Evolutionary conservation across 164 flowering plant species (phyloP).

Genomic region (Piper longum): DNA sequence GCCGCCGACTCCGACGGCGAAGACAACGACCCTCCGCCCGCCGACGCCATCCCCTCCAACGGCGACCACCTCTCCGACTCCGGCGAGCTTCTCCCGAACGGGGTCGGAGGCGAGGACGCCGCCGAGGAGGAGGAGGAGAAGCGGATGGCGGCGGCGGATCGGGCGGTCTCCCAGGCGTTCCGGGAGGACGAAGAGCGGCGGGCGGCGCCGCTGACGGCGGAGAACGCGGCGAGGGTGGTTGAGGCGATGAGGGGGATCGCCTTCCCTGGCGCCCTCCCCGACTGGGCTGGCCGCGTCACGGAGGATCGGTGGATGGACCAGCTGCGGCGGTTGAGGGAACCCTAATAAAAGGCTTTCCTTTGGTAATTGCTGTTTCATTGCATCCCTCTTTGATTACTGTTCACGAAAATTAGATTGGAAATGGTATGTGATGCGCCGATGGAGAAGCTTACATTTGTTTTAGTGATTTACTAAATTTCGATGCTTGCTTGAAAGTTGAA

Average conservation of each 20-base stretch:
- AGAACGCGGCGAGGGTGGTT: constrained; percentile 45
- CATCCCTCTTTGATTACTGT: too few relatives aligned
- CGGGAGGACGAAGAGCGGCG: constrained; percentile 58
- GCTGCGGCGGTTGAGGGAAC: constrained; percentile 29
- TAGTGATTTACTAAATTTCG: too few relatives aligned
- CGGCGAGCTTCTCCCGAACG: constrained; percentile 6
- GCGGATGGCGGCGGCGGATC: constrained; percentile 20
- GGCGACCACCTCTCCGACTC: constrained; percentile 6
- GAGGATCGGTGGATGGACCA: constrained; percentile 58
- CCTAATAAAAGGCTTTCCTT: constrained; percentile 1
- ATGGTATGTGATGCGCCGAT: too few relatives aligned
- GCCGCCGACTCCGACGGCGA: constrained; percentile 46
- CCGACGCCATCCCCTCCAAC: constrained; percentile 27
- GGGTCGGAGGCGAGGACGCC: constrained; percentile 5
- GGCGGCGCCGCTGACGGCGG: constrained; percentile 57
- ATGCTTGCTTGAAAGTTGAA: too few relatives aligned
- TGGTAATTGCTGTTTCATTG: neutral
- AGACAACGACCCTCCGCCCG: constrained; percentile 42
- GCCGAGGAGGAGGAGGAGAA: constrained; percentile 33
- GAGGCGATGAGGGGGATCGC: constrained; percentile 71
- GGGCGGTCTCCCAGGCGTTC: constrained; percentile 39
- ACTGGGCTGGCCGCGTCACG: constrained; percentile 39
- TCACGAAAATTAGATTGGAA: too few relatives aligned
- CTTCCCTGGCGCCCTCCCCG: constrained; percentile 44
- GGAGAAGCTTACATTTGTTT: too few relatives aligned